A percentile compares a stretch with the other conserved stretches of the same genome.
These are phyloP conservation scores for Basidiobolus meristosporus DNA, from an alignment of 371 early-diverging fungal species.

Conservation along the genomic window DNA sequence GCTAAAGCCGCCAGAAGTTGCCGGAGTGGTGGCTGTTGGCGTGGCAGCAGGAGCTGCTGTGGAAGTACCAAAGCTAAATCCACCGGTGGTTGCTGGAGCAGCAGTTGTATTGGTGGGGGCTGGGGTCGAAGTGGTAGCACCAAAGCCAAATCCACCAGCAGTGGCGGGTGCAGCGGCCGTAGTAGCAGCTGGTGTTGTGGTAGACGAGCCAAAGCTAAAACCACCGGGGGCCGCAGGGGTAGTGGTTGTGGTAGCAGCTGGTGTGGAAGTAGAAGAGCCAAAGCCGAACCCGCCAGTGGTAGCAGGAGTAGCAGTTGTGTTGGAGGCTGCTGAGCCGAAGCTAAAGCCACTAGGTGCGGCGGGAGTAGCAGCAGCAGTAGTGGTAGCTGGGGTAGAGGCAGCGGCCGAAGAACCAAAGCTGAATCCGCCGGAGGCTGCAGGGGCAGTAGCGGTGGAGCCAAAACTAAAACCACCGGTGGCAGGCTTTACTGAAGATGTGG, in stretches of 20 bases:
- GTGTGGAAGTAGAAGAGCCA: background rate
- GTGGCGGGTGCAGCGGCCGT: background rate
- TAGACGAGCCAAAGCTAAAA: background rate
- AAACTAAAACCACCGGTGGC: background rate
- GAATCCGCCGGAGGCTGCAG: background rate
- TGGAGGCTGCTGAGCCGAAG: background rate
- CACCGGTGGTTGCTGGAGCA: background rate
- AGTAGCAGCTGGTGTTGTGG: background rate
- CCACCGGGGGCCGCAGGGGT: background rate
- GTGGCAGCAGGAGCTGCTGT: constrained; percentile 1
- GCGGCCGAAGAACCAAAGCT: constrained; percentile 2
- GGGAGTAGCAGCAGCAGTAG: constrained; percentile 4
- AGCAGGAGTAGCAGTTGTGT: background rate
- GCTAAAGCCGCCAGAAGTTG: background rate
- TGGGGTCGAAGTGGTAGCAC: no score
- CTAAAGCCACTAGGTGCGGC: background rate
- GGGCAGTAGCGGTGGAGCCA: background rate
- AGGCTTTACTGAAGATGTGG: no score
- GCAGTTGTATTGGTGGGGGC: no score
- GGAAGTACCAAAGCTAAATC: background rate
- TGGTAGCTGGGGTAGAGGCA: background rate
- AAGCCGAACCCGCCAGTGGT: background rate
- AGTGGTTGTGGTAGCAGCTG: background rate
- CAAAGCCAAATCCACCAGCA: background rate
- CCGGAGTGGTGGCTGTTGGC: constrained; percentile 1